Base-by-base conservation (phyloP, 1,284 basidiomycete genomes). In the Schizophyllum amplum region DNA sequence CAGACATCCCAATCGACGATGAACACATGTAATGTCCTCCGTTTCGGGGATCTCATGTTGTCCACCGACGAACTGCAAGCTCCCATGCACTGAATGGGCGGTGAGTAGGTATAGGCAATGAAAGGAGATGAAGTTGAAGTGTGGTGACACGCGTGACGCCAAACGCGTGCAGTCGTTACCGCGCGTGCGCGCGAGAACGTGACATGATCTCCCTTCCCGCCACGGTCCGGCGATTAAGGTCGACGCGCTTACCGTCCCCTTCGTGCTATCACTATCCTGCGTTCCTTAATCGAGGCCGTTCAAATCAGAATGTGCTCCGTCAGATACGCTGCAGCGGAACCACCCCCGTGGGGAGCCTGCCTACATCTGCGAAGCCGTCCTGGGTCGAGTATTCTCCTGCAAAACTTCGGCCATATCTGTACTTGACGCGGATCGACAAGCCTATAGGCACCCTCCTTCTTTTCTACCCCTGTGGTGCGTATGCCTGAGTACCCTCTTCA, bases 391-490 rank as follows among this genome's bases (percentile, higher is more conserved):
- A 73, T 54, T 66, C 89, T 47, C 89, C 89, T 7, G 63, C 69
- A 11, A 75, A 72, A 68, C 61, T 81, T 27, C 79, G 74, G 50
- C 95, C 96, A 1, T 99, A 98, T 70, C 66, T 95, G 5, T 85
- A 89, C 65, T 77, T 99, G 23, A 89, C 88, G 52, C 83, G 96
- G 55, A 79, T 96, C 54, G 94, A 98, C 76, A 98, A 98, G 68
- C 96, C 97, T 11, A 98, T 96, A 62, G 96, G 96, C 21, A 93
- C 92, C 0, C 75, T 95, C 59, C 74, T 99, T 4, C 77, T 99
- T 11, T 97, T 88, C 69, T 95, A 93, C 77, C 96, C 96, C 1
- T 98, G 96, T 69, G 81, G 94, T 94, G 58, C 61, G 86, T 80
- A 48, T 24, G 47, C 42, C 49, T 51, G 24, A 27, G 54, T 22